Conservation (phyloP, 1,284 basidiomycete species). For the Cryptococcus deneoformans region DNA sequence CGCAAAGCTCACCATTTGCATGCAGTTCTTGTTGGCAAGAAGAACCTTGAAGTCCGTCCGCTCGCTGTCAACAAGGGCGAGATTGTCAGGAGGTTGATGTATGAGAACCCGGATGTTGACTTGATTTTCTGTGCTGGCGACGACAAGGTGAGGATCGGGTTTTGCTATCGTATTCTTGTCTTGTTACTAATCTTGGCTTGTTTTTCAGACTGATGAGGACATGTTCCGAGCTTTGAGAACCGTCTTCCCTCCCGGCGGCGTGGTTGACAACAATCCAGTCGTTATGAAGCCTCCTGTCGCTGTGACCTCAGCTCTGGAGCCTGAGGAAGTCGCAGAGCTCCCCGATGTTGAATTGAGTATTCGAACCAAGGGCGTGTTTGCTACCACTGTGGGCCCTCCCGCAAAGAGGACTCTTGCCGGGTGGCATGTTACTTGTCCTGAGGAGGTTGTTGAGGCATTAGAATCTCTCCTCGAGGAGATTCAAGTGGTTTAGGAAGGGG, state of each 20-base stretch:
- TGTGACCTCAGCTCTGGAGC: slow-evolving; percentile 51
- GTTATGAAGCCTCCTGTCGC: slow-evolving; percentile 73
- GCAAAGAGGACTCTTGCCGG: slow-evolving; percentile 81
- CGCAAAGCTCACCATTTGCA: too few relatives aligned
- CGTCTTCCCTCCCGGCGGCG: slow-evolving; percentile 52
- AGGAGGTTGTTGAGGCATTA: slow-evolving; percentile 47
- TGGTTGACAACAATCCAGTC: slow-evolving; percentile 51
- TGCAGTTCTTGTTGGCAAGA: slow-evolving; percentile 87
- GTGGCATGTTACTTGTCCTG: slow-evolving; percentile 76
- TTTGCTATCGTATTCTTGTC: neutral
- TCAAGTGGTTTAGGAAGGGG: neutral
- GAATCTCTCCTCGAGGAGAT: slow-evolving; percentile 29
- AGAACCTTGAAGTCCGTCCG: slow-evolving; percentile 96
- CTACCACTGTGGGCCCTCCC: slow-evolving; percentile 79
- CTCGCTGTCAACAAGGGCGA: slow-evolving; percentile 97
- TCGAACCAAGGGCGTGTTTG: slow-evolving; percentile 69
- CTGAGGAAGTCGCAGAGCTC: slow-evolving; percentile 47
- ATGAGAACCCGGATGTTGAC: slow-evolving; percentile 87
- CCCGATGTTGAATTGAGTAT: slow-evolving; percentile 64
- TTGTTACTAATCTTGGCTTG: neutral
- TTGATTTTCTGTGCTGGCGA: slow-evolving; percentile 98
- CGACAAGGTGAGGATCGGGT: slow-evolving; percentile 68
- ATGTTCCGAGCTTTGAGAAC: slow-evolving; percentile 84
- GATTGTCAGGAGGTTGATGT: slow-evolving; percentile 91
- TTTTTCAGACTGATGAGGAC: slow-evolving; percentile 78